Evolutionary conservation across 1,284 basidiomycete species (phyloP).

Genomic region (Ustilago bromivora): DNA sequence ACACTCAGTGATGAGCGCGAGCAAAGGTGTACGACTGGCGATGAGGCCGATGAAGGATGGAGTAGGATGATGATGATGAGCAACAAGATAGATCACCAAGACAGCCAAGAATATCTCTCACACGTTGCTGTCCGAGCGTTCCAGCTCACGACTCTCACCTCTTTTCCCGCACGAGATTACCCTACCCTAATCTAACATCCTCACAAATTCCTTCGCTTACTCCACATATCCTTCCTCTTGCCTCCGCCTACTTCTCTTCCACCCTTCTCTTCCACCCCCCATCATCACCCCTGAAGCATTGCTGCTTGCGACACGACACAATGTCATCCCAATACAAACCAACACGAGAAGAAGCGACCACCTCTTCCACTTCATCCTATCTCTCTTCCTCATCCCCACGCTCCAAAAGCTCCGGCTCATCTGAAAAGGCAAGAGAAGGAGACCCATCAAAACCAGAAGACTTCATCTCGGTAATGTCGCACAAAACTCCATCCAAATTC

Average conservation of each 20-base stretch:
- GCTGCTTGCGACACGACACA: background rate
- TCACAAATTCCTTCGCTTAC: background rate
- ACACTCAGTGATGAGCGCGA: background rate
- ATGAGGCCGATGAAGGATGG: background rate
- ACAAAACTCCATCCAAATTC: conserved; percentile 60
- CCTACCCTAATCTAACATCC: background rate
- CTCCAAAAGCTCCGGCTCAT: no score
- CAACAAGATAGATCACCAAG: background rate
- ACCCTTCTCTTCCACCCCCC: background rate
- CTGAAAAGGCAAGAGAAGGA: no score
- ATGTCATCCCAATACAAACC: conserved; percentile 40
- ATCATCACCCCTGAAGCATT: background rate
- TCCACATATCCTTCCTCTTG: background rate
- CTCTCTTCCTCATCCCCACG: conserved; percentile 36
- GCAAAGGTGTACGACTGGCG: background rate
- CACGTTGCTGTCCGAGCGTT: conserved; percentile 6
- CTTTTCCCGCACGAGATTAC: conserved; percentile 20
- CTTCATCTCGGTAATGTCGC: conserved; percentile 52
- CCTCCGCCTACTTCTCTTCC: background rate
- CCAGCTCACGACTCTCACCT: conserved; percentile 16
- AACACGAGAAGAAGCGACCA: conserved; percentile 17
- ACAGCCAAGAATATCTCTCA: background rate
- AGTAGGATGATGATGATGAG: background rate
- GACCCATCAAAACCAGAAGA: conserved; percentile 49
- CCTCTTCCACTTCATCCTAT: conserved; percentile 20